Conservation (phyloP, 331 rosid species). For the Spiraea crenata region DNA sequence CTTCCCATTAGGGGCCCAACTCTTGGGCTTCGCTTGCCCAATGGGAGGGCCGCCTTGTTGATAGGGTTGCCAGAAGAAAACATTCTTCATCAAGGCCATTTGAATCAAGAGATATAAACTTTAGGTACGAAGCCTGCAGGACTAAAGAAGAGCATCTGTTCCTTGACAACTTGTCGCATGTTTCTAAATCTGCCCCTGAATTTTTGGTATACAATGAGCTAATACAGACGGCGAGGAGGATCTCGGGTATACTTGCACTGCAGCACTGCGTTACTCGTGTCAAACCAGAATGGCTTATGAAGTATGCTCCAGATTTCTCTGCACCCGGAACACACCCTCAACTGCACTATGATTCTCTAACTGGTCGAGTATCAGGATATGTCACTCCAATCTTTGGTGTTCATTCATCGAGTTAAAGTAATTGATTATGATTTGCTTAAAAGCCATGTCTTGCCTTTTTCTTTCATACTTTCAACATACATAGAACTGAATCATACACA, state of each 20-base stretch:
- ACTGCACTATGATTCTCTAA: constrained; percentile 59
- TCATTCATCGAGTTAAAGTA: constrained; percentile 50
- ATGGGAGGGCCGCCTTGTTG: too few species aligned
- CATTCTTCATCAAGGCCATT: constrained; percentile 30
- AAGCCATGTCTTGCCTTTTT: constrained; percentile 66
- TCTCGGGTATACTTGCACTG: constrained; percentile 72
- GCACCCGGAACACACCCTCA: constrained; percentile 47
- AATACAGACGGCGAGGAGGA: constrained; percentile 33
- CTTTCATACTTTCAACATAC: too few species aligned
- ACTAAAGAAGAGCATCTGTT: constrained; percentile 61
- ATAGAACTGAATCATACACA: too few species aligned
- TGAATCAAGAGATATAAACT: constrained; percentile 34
- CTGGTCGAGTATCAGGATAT: constrained; percentile 59
- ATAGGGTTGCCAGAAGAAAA: constrained; percentile 76
- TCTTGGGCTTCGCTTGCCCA: too few species aligned
- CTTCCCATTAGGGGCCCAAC: too few species aligned
- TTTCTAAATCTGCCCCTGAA: constrained; percentile 58
- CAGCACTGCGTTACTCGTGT: constrained; percentile 71
- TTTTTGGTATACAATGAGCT: constrained; percentile 78
- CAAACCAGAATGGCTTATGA: constrained; percentile 70
- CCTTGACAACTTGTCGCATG: constrained; percentile 60
- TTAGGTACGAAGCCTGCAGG: constrained; percentile 59
- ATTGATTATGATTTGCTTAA: constrained; percentile 76
- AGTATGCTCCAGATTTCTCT: constrained; percentile 61
- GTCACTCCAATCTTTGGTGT: constrained; percentile 70